Evolutionary conservation across 768 basidiomycete species (phyloP).

Genomic region (Kwoniella botswanensis): DNA sequence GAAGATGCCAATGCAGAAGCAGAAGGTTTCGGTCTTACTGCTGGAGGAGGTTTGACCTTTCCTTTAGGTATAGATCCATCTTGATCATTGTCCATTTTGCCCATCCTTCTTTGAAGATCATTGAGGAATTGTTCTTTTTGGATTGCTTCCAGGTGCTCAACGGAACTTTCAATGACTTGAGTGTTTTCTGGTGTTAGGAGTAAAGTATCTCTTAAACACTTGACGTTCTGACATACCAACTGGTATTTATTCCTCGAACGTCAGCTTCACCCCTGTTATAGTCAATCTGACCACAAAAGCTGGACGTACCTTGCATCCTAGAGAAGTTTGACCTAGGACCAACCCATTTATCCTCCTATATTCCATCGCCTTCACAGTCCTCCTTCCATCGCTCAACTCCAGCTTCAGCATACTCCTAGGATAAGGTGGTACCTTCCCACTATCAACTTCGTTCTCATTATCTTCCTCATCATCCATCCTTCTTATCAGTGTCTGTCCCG

Average conservation of each 20-base stretch:
- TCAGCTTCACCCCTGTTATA: background rate
- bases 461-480: conserved; percentile 47
- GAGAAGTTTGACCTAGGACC: conserved; percentile 72
- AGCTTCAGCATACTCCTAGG: conserved; percentile 78
- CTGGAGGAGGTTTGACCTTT: conserved; percentile 1
- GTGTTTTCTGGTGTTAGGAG: conserved; percentile 76
- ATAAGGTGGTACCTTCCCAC: conserved; percentile 80
- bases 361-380: conserved; percentile 75
- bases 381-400: conserved; percentile 77
- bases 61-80: background rate
- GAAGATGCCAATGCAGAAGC: background rate
- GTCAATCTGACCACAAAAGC: background rate
- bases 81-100: conserved; percentile 60
- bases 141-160: conserved; percentile 69
- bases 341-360: conserved; percentile 71
- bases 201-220: conserved; percentile 72
- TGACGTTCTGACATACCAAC: conserved; percentile 68
- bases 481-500: conserved; percentile 49
- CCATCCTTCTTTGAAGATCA: conserved; percentile 69
- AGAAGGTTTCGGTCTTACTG: conserved; percentile 12
- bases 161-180: conserved; percentile 60
- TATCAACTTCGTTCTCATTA: conserved; percentile 64
- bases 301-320: conserved; percentile 76
- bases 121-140: conserved; percentile 69
- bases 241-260: conserved; percentile 62